Percentiles rank a stretch among this genome's conserved stretches.
Conservation (phyloP, 2,329 filamentous ascomycete genomes). For the Periconia digitata region DNA sequence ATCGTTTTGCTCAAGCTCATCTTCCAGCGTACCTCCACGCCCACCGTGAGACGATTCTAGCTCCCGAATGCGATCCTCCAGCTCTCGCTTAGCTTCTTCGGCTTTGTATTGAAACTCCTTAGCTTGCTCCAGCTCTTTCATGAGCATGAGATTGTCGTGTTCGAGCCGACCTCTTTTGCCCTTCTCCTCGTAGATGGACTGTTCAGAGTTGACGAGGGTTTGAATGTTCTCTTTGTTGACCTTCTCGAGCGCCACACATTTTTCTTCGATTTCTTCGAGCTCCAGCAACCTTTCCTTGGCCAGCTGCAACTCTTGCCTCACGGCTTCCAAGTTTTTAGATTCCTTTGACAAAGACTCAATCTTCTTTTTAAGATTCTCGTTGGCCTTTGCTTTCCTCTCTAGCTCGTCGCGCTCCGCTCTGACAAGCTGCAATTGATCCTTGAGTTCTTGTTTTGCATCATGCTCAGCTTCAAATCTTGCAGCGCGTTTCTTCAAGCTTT, state of each 20-base stretch:
- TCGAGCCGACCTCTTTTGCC: constrained; percentile 51
- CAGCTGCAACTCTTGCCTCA: constrained; percentile 50
- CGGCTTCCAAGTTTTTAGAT: constrained; percentile 45
- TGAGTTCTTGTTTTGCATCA: constrained; percentile 51
- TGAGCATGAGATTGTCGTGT: constrained; percentile 50
- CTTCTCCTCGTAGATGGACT: constrained; percentile 55
- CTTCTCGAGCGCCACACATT: constrained; percentile 49
- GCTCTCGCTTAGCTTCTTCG: constrained; percentile 50
- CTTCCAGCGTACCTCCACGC: constrained; percentile 41
- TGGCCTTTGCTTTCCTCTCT: constrained; percentile 51
- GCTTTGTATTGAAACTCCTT: constrained; percentile 51
- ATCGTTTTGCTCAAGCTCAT: constrained; percentile 43
- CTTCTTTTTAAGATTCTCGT: constrained; percentile 57
- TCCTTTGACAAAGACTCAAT: constrained; percentile 54
- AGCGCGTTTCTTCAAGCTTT: constrained; percentile 50
- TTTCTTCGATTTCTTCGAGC: constrained; percentile 48
- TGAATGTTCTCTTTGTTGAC: constrained; percentile 55
- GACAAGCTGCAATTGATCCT: constrained; percentile 53
- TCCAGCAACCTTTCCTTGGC: constrained; percentile 49
- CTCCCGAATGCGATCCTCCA: constrained; percentile 49
- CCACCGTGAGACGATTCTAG: constrained; percentile 37
- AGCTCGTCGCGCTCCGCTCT: constrained; percentile 53
- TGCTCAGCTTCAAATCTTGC: constrained; percentile 46
- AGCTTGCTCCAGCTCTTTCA: constrained; percentile 51
- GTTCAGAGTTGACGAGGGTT: constrained; percentile 53